Conservation (phyloP, 306 rosid species). For the Arachis stenosperma region DNA sequence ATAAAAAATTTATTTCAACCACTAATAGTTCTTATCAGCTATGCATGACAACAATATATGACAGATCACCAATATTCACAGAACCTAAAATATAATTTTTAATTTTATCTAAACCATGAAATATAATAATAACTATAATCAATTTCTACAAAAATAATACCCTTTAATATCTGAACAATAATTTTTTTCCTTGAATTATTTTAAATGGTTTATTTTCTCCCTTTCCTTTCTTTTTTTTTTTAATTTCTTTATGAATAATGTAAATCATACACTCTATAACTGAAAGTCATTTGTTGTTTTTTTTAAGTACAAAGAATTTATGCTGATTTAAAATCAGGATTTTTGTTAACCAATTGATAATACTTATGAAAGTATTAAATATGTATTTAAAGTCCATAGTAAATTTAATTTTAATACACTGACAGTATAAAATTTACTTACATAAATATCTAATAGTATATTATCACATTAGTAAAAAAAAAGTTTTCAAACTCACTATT, state of each 20-base stretch:
- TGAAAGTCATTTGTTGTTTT: neutral
- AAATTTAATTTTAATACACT: too few relatives aligned
- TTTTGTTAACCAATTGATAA: too few relatives aligned
- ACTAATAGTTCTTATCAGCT: constrained; percentile 31
- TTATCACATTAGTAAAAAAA: too few relatives aligned
- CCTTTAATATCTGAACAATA: neutral
- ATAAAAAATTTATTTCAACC: constrained; percentile 34
- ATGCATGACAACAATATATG: constrained; percentile 34
- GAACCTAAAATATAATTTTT: constrained; percentile 26
- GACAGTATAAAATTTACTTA: too few relatives aligned
- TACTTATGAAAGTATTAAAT: too few relatives aligned
- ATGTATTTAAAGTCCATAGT: too few relatives aligned
- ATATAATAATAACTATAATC: neutral
- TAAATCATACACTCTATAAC: neutral
- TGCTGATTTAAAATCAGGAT: neutral
- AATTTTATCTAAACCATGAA: neutral
- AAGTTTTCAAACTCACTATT: too few relatives aligned
- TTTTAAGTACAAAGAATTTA: neutral
- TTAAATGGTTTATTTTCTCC: neutral
- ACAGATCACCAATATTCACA: constrained; percentile 44
- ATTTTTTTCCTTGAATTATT: neutral
- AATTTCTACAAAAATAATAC: neutral
- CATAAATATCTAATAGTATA: too few relatives aligned
- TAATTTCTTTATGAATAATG: neutral
- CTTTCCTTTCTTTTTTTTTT: neutral